Percentiles rank a stretch among this genome's conserved stretches.
Evolutionary conservation across 805 yeast genomes (phyloP).

Genomic region (Candida boleticola): DNA sequence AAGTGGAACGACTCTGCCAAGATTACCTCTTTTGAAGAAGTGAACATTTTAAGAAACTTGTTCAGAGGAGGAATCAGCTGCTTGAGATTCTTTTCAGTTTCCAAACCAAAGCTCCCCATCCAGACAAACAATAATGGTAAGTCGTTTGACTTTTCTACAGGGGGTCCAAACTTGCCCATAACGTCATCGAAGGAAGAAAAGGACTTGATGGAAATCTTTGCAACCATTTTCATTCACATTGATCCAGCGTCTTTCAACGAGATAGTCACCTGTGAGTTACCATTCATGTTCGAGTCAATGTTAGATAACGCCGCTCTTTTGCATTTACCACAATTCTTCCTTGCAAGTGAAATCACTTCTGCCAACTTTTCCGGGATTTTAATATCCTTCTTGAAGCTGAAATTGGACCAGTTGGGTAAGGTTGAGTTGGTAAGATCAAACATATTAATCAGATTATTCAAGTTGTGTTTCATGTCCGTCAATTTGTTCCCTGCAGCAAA

Average conservation of each 20-base stretch:
- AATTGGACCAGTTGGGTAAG: slow-evolving; percentile 76
- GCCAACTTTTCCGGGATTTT: slow-evolving; percentile 87
- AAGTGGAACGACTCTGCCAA: slow-evolving; percentile 86
- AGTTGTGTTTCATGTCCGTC: slow-evolving; percentile 93
- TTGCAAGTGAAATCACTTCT: slow-evolving; percentile 92
- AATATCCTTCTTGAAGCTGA: slow-evolving; percentile 69
- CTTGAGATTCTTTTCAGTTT: slow-evolving; percentile 65
- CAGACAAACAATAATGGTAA: slow-evolving; percentile 23
- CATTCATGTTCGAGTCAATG: slow-evolving; percentile 73
- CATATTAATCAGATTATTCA: slow-evolving; percentile 81
- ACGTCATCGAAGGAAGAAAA: slow-evolving; percentile 90
- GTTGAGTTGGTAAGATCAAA: slow-evolving; percentile 75
- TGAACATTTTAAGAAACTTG: slow-evolving; percentile 67
- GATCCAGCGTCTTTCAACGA: slow-evolving; percentile 97
- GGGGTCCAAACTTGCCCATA: slow-evolving; percentile 81
- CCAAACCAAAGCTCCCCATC: slow-evolving; percentile 45
- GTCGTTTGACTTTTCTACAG: slow-evolving; percentile 58
- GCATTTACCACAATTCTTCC: slow-evolving; percentile 89
- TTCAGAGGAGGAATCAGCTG: slow-evolving; percentile 86
- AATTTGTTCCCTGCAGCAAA: slow-evolving; percentile 84
- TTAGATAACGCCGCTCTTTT: slow-evolving; percentile 79
- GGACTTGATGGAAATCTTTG: slow-evolving; percentile 92
- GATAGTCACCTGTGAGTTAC: slow-evolving; percentile 77
- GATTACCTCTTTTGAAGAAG: slow-evolving; percentile 80
- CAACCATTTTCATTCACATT: slow-evolving; percentile 87